A percentile compares a stretch with the other conserved stretches of the same genome.
phyloP scores from a whole-genome alignment of 1,284 basidiomycete species.

The Exobasidium rhododendri region DNA sequence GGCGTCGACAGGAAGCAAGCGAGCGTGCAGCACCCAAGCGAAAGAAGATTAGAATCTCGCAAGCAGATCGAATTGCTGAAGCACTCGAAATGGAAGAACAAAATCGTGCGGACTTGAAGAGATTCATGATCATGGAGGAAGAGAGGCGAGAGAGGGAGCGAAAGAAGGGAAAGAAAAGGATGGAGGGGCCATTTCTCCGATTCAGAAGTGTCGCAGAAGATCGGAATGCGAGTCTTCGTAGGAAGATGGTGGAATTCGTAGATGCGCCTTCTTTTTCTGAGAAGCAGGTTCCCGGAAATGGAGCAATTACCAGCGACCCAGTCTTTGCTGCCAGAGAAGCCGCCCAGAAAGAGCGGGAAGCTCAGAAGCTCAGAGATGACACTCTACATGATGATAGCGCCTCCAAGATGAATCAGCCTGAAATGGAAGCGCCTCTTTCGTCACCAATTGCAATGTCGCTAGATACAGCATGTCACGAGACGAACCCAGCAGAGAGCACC shows the following conservation, averaged over 20 bases:
- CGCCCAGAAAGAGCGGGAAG: background rate
- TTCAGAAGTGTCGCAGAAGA: constrained; percentile 64
- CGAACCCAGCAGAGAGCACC: too few relatives aligned
- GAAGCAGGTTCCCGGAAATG: background rate
- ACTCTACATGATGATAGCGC: too few relatives aligned
- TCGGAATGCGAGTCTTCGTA: constrained; percentile 16
- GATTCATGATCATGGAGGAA: constrained; percentile 74
- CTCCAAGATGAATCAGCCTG: too few relatives aligned
- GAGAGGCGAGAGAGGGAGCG: constrained; percentile 70
- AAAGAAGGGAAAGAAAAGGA: constrained; percentile 61
- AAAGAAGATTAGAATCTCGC: constrained; percentile 59
- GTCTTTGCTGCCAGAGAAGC: constrained; percentile 24
- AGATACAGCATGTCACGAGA: too few relatives aligned
- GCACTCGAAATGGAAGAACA: constrained; percentile 80
- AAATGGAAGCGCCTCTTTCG: too few relatives aligned
- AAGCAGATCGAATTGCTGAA: constrained; percentile 73
- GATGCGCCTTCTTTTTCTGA: background rate
- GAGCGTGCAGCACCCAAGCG: constrained; percentile 2
- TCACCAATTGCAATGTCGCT: too few relatives aligned
- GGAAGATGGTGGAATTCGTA: constrained; percentile 26
- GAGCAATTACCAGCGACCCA: constrained; percentile 21
- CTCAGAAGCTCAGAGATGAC: too few relatives aligned
- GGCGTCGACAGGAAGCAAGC: background rate
- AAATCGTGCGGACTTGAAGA: constrained; percentile 71
- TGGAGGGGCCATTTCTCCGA: constrained; percentile 70